phyloP scores from a whole-genome alignment of 129 eudicot species.

The Tagetes patula region DNA sequence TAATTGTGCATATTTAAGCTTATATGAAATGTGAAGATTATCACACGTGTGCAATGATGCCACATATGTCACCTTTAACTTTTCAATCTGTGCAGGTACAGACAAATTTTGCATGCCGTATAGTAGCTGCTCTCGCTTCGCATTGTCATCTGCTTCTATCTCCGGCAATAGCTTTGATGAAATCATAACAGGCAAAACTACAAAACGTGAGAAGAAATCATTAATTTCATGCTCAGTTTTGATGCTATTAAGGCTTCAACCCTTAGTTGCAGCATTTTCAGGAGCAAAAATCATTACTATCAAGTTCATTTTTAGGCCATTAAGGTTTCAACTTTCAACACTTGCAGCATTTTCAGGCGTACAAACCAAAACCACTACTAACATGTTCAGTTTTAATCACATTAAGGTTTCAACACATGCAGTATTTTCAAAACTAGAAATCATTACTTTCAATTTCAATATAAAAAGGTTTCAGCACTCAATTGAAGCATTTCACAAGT shows the following conservation, averaged over 20 bases:
- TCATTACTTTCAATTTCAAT: background rate
- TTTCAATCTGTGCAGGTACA: conserved; percentile 71
- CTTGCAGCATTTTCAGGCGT: conserved; percentile 46
- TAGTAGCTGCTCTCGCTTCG: conserved; percentile 82
- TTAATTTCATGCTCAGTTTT: conserved; percentile 11
- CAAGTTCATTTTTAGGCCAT: conserved; percentile 7
- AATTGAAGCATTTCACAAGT: too few species aligned
- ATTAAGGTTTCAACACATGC: conserved; percentile 23
- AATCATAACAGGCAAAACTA: conserved; percentile 96
- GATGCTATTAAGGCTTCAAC: background rate
- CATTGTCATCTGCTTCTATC: conserved; percentile 84
- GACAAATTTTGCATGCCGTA: conserved; percentile 84
- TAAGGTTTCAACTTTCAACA: background rate
- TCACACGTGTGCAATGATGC: background rate
- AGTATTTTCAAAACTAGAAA: conserved; percentile 33
- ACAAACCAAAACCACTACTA: background rate
- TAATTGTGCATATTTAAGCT: background rate
- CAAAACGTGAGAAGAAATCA: conserved; percentile 14
- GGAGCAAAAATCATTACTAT: background rate
- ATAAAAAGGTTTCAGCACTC: background rate
- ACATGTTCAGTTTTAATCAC: conserved; percentile 6
- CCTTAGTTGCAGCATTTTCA: background rate
- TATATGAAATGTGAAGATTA: background rate
- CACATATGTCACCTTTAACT: conserved; percentile 58
- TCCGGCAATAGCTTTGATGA: conserved; percentile 94